A percentile compares a stretch with the other conserved stretches of the same genome.
Evolutionary conservation across 148 eudicot species (phyloP).

Genomic region (Silene latifolia): DNA sequence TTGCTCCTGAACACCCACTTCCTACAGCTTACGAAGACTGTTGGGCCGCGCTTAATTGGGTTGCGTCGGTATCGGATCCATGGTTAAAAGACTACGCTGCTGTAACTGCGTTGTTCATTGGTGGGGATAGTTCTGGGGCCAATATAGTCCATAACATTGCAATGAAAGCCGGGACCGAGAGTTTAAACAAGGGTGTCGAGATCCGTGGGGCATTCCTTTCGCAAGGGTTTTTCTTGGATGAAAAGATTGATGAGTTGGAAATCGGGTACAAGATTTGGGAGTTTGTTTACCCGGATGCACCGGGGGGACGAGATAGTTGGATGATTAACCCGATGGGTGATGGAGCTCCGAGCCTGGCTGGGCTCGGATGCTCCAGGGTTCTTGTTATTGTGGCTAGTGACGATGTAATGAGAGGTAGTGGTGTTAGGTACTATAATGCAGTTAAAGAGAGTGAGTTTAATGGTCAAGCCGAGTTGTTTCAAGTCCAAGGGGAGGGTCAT

Average conservation of each 20-base stretch:
- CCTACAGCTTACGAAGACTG: slow-evolving; percentile 49
- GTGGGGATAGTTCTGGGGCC: slow-evolving; percentile 57
- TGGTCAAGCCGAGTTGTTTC: slow-evolving; percentile 39
- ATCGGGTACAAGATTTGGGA: slow-evolving; percentile 33
- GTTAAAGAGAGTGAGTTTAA: slow-evolving; percentile 36
- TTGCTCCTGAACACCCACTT: slow-evolving; percentile 48
- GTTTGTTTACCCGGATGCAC: slow-evolving; percentile 32
- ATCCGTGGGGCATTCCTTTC: slow-evolving; percentile 32
- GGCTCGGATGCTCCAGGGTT: slow-evolving; percentile 30
- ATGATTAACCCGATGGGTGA: slow-evolving; percentile 32
- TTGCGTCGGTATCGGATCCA: slow-evolving; percentile 36
- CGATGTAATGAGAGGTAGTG: slow-evolving; percentile 31
- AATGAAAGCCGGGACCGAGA: slow-evolving; percentile 29
- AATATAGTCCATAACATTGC: slow-evolving; percentile 58
- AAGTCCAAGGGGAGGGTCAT: slow-evolving; percentile 36
- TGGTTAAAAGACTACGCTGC: slow-evolving; percentile 41
- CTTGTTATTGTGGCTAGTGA: slow-evolving; percentile 35
- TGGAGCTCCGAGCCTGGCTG: slow-evolving; percentile 26
- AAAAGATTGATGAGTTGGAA: not conserved
- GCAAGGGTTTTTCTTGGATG: slow-evolving; percentile 30
- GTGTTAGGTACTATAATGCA: slow-evolving; percentile 26
- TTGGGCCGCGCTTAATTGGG: slow-evolving; percentile 60
- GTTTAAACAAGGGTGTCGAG: slow-evolving; percentile 24
- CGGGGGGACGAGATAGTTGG: slow-evolving; percentile 29
- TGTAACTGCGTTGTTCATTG: slow-evolving; percentile 33